Conservation (phyloP, 2,329 filamentous ascomycete species). For the Hypoxylon sp. region DNA sequence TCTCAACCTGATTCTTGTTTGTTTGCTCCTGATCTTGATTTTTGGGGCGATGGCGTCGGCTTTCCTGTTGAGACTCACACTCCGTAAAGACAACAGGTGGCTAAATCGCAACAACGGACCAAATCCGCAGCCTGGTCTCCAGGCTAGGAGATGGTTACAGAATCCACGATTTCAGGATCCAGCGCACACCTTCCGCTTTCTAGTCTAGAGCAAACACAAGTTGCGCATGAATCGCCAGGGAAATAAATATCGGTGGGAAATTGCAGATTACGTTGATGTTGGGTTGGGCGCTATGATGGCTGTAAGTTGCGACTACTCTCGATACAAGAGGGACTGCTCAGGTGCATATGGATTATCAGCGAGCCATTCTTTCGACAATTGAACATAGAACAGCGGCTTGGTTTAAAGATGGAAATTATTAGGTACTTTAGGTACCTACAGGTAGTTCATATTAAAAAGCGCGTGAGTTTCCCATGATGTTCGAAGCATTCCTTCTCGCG, state of each 20-base stretch:
- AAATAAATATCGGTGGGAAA: neutral
- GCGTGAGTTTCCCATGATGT: neutral
- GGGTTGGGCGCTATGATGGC: neutral
- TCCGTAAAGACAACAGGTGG: neutral
- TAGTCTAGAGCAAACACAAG: neutral
- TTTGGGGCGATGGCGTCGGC: neutral
- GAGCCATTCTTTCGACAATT: neutral
- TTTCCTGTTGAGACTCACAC: neutral
- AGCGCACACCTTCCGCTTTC: conserved; percentile 11
- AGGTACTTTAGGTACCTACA: too few relatives aligned
- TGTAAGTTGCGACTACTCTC: neutral
- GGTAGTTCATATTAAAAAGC: too few relatives aligned
- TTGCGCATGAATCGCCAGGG: neutral
- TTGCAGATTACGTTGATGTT: neutral
- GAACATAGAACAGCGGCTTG: neutral
- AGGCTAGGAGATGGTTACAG: neutral
- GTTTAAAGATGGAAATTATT: neutral
- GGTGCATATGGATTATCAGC: neutral
- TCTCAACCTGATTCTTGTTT: neutral
- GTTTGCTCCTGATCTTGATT: neutral
- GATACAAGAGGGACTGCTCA: neutral
- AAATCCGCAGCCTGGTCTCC: neutral
- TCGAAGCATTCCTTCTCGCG: neutral
- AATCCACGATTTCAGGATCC: neutral
- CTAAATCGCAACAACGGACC: neutral